phyloP scores from a whole-genome alignment of 1,284 basidiomycete genomes.

The Rhodofomes roseus region DNA sequence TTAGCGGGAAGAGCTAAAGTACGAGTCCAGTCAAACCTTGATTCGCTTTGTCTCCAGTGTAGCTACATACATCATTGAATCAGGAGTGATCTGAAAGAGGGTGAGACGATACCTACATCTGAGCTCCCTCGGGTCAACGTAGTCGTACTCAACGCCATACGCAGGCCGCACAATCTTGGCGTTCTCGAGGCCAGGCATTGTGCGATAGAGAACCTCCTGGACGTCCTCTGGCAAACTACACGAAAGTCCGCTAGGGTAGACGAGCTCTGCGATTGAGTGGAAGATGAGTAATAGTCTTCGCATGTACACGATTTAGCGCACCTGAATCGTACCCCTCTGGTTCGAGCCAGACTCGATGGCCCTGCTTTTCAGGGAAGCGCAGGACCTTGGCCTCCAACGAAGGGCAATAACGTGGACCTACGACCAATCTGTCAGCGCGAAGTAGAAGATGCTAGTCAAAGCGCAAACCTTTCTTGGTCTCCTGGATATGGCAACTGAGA shows the following conservation, averaged over 20 bases:
- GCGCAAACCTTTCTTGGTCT: slow-evolving; percentile 72
- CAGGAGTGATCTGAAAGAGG: neutral
- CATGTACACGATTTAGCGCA: too few species aligned
- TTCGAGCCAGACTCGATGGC: slow-evolving; percentile 85
- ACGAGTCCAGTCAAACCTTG: slow-evolving; percentile 33
- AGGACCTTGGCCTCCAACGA: slow-evolving; percentile 86
- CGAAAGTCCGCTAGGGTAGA: slow-evolving; percentile 89
- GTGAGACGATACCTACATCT: slow-evolving; percentile 42
- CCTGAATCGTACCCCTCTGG: slow-evolving; percentile 88
- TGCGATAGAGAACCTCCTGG: slow-evolving; percentile 77
- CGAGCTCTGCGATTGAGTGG: too few species aligned
- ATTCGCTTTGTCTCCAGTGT: slow-evolving; percentile 86
- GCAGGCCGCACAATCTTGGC: slow-evolving; percentile 81
- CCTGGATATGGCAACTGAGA: slow-evolving; percentile 79
- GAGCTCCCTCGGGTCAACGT: slow-evolving; percentile 85
- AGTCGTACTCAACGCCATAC: slow-evolving; percentile 92
- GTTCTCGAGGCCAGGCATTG: slow-evolving; percentile 80
- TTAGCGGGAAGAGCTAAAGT: slow-evolving; percentile 1
- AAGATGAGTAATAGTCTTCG: too few species aligned
- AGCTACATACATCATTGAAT: slow-evolving; percentile 35
- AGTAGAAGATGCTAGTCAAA: too few species aligned
- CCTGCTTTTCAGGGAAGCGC: slow-evolving; percentile 69
- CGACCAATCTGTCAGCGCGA: too few species aligned
- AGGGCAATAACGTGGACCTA: slow-evolving; percentile 88
- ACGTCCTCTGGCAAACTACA: slow-evolving; percentile 83